Evolutionary conservation across 805 yeast species (phyloP), one percentile per base, ranked within the genome.

Genomic region (Lachancea sp.): DNA sequence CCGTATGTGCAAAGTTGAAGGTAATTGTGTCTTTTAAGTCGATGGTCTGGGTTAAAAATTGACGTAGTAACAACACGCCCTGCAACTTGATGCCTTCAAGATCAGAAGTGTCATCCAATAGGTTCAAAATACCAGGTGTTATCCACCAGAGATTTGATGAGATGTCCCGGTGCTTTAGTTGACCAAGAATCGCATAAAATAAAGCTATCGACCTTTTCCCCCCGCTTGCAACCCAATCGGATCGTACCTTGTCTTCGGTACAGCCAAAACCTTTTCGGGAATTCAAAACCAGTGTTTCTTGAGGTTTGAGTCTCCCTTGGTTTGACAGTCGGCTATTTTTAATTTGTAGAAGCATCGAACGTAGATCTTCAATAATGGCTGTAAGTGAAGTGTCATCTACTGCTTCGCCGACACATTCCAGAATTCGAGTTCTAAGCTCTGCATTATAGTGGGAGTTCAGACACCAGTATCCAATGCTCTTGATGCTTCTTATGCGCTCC

Each of bases 131-230:
- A 2, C 61, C 63, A 2, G 65, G 64, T 6, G 53, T 51, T 9
- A 61, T 54, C 65, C 65, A 61, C 50, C 60, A 47, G 16, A 61
- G 29, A 43, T 60, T 53, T 2, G 52, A 32, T 4, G 62, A 54
- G 1, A 61, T 36, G n/a, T 52, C 45, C 18, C 38, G 38, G 19
- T 45, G 43, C 13, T 38, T 34, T 20, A 58, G 20, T 42, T 49
- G 38, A 8, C 32, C 15, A 8, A 60, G 39, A 5, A 57, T 45
- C 1, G 45, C 37, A 41, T 49, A 47, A 25, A 60, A 51, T 17
- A 58, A 40, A 7, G 61, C 53, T 6, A 59, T 43, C 24, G 56
- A 37, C 31, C 50, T 46, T 13, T 49, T 20, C 5, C 63, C 63
- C 4, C 60, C 61, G 11, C 36, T 32, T 5, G 28, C 18, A 23